Evolutionary conservation across 108 stramenopile genomes (phyloP).

Genomic region (Craspedostauros australis): DNA sequence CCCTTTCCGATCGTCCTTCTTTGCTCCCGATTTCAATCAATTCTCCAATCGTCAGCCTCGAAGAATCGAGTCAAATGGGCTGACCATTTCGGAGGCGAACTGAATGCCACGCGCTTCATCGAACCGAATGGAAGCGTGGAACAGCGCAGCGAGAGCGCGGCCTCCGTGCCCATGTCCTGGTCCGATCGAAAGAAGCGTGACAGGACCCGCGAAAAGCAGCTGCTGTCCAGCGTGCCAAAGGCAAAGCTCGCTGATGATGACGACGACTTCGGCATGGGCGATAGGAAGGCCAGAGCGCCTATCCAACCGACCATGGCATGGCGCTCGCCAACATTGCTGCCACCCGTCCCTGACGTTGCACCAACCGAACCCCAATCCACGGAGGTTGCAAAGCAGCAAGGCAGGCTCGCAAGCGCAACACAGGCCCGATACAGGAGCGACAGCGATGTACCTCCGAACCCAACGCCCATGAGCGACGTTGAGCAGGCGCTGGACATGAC

Average conservation of each 20-base stretch:
- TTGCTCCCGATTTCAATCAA: background rate
- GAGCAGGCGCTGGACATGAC: slow-evolving; percentile 79
- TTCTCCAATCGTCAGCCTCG: background rate
- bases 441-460: slow-evolving; percentile 52
- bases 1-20: background rate
- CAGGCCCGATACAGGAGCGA: slow-evolving; percentile 53
- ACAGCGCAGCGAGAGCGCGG: background rate
- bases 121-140: slow-evolving; percentile 18
- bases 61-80: slow-evolving; percentile 70
- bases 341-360: slow-evolving; percentile 44
- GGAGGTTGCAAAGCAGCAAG: slow-evolving; percentile 51
- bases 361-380: slow-evolving; percentile 54
- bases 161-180: slow-evolving; percentile 41
- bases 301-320: slow-evolving; percentile 52
- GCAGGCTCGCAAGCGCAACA: slow-evolving; percentile 41
- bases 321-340: slow-evolving; percentile 40
- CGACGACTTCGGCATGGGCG: slow-evolving; percentile 26
- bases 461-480: slow-evolving; percentile 62
- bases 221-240: slow-evolving; percentile 33
- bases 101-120: slow-evolving; percentile 29
- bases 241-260: slow-evolving; percentile 64
- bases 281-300: slow-evolving; percentile 25
- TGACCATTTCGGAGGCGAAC: slow-evolving; percentile 62
- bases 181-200: slow-evolving; percentile 63
- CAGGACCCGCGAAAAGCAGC: slow-evolving; percentile 64